These are phyloP conservation scores for Pseudozyma hubeiensis DNA, from an alignment of 1,284 basidiomycete species.

Conservation along the genomic window DNA sequence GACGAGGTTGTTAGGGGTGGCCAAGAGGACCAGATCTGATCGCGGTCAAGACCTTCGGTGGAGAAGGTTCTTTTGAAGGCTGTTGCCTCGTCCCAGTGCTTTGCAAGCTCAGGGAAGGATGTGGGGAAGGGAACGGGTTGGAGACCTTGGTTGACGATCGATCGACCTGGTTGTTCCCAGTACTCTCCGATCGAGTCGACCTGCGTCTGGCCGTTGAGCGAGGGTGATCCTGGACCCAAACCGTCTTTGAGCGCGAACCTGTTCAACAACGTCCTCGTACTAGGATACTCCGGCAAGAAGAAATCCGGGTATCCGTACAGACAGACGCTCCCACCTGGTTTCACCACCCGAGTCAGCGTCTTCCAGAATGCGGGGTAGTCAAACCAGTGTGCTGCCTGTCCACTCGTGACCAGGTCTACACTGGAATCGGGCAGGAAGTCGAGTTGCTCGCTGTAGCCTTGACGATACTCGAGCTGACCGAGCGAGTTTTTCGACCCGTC, in stretches of 20 bases:
- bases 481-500: constrained; percentile 65
- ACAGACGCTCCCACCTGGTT: constrained; percentile 78
- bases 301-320: constrained; percentile 86
- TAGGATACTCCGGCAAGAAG: constrained; percentile 75
- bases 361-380: constrained; percentile 80
- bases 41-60: constrained; percentile 8
- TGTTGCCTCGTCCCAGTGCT: constrained; percentile 52
- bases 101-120: constrained; percentile 69
- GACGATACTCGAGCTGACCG: constrained; percentile 70
- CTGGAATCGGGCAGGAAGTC: constrained; percentile 73
- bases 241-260: constrained; percentile 72
- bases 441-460: constrained; percentile 75
- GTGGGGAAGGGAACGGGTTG: constrained; percentile 77
- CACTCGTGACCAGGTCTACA: constrained; percentile 81
- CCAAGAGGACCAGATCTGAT: constrained; percentile 40
- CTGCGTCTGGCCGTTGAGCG: background rate
- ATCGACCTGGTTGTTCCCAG: constrained; percentile 83
- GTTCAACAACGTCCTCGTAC: constrained; percentile 75
- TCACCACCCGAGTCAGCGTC: constrained; percentile 76
- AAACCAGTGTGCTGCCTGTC: constrained; percentile 90
- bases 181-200: constrained; percentile 76
- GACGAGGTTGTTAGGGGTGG: constrained; percentile 15
- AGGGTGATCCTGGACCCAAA: background rate
- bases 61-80: constrained; percentile 37
- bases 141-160: constrained; percentile 79